Evolutionary conservation across 768 basidiomycete species (phyloP).

Genomic region (Lactarius sanguifluus): DNA sequence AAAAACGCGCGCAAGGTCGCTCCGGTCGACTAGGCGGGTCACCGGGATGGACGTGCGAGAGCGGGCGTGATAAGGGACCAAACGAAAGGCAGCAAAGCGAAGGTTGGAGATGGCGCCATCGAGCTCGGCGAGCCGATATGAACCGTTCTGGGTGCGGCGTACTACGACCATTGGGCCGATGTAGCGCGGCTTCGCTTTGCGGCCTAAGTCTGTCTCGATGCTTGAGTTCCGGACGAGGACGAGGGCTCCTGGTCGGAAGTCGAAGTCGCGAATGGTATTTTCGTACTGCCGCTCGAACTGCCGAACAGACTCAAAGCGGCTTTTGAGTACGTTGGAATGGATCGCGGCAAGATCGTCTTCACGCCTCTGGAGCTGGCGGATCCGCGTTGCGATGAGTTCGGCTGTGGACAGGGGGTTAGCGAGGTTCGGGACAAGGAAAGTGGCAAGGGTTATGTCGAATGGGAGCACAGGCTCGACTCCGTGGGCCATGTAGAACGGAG

Average conservation of each 20-base stretch:
- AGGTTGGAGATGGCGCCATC: constrained; percentile 29
- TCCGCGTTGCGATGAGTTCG: constrained; percentile 25
- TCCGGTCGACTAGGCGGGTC: no score
- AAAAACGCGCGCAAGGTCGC: no score
- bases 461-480: constrained; percentile 32
- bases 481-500: constrained; percentile 3
- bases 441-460: constrained; percentile 27
- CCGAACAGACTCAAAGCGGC: neutral
- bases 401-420: constrained; percentile 7
- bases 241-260: no score
- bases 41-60: no score
- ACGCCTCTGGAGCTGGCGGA: constrained; percentile 24
- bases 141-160: constrained; percentile 20
- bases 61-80: no score
- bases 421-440: neutral
- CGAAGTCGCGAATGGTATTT: constrained; percentile 27
- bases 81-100: constrained; percentile 27
- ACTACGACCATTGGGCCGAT: constrained; percentile 32
- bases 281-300: constrained; percentile 20
- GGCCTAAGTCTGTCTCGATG: constrained; percentile 29
- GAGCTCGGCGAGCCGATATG: constrained; percentile 28
- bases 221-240: constrained; percentile 33
- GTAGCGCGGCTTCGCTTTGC: constrained; percentile 32
- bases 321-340: neutral
- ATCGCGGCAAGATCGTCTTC: constrained; percentile 10